phyloP scores from a whole-genome alignment of 2,329 filamentous ascomycete genomes.

The Alternaria burnsii region DNA sequence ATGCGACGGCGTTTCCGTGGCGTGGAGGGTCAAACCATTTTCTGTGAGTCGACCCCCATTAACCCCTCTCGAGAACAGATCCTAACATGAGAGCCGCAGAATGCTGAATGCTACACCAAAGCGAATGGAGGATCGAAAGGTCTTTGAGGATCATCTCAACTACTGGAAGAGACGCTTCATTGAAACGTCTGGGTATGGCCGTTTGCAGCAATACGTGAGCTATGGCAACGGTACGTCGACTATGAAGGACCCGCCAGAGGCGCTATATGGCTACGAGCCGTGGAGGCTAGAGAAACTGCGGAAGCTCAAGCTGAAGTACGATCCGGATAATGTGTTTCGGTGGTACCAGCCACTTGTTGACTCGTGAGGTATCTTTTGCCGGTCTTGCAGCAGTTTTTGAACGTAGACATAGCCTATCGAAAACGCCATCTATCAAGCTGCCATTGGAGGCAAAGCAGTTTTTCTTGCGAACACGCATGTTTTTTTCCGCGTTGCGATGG shows the following conservation, averaged over 20 bases:
- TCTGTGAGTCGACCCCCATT: neutral
- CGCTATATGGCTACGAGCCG: conserved; percentile 10
- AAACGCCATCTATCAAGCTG: rapidly evolving
- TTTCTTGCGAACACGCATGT: rapidly evolving
- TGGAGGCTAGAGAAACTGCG: conserved; percentile 7
- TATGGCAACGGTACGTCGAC: conserved; percentile 9
- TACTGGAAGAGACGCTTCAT: conserved; percentile 14
- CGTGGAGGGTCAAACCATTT: conserved; percentile 14
- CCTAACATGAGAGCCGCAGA: neutral
- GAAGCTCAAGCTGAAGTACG: conserved; percentile 5
- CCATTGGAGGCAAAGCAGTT: neutral
- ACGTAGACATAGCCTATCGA: neutral
- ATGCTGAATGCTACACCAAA: conserved; percentile 15
- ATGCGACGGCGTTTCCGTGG: conserved; percentile 13
- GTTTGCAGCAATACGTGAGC: conserved; percentile 14
- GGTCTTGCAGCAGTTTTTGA: neutral
- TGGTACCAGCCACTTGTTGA: conserved; percentile 14
- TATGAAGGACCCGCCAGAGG: conserved; percentile 8
- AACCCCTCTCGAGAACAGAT: neutral
- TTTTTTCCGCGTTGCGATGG: rapidly evolving
- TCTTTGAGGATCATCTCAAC: conserved; percentile 9
- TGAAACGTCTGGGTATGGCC: conserved; percentile 7
- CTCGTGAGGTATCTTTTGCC: neutral
- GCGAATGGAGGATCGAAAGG: conserved; percentile 5
- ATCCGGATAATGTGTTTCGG: conserved; percentile 7